phyloP scores from a whole-genome alignment of 805 yeast genomes.

The Peterozyma xylosa region DNA sequence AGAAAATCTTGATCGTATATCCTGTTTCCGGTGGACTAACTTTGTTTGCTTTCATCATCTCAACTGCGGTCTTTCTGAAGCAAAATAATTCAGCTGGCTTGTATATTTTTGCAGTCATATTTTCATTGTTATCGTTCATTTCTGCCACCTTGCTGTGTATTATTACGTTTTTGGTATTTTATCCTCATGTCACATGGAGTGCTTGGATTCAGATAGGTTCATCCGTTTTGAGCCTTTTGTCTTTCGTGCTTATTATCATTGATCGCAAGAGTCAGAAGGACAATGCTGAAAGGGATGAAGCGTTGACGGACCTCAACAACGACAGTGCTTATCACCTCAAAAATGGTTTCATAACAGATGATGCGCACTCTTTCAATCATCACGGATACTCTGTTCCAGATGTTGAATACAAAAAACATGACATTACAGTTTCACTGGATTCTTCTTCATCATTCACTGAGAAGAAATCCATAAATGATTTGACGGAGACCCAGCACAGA shows the following conservation, averaged over 20 bases:
- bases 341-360: constrained; percentile 1
- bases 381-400: constrained; percentile 1
- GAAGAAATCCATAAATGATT: constrained; percentile 11
- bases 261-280: constrained; percentile 17
- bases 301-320: constrained; percentile 9
- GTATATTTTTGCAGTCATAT: constrained; percentile 35
- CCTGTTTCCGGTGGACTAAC: constrained; percentile 66
- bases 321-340: constrained; percentile 1
- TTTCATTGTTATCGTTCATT: constrained; percentile 42
- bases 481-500: constrained; percentile 6
- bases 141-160: constrained; percentile 49
- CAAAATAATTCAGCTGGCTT: constrained; percentile 14
- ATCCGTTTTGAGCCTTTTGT: constrained; percentile 46
- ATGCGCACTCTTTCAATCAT: not conserved
- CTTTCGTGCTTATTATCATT: constrained; percentile 41
- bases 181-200: constrained; percentile 64
- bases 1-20: constrained; percentile 46
- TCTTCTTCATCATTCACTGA: constrained; percentile 9
- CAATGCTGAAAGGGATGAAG: constrained; percentile 3
- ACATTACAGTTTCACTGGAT: not conserved
- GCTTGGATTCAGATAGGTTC: constrained; percentile 67
- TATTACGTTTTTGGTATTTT: constrained; percentile 48
- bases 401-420: constrained; percentile 1
- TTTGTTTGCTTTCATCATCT: constrained; percentile 33
- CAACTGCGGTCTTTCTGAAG: constrained; percentile 23